Percentiles rank a stretch among this genome's conserved stretches.
phyloP scores from a whole-genome alignment of 2,329 filamentous ascomycete genomes.

The Cladosporium sp. region DNA sequence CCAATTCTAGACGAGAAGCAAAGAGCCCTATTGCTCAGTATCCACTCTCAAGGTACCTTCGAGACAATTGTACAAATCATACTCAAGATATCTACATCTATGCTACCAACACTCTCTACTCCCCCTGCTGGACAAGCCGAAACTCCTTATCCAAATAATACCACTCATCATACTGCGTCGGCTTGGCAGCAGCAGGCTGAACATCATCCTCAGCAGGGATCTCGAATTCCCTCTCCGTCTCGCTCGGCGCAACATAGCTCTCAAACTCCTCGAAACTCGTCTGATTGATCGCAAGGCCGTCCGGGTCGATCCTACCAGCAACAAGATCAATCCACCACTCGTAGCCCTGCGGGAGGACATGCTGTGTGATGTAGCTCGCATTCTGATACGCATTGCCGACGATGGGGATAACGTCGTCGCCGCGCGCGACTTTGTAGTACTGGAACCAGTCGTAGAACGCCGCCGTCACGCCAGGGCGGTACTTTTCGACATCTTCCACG shows the following conservation, averaged over 20 bases:
- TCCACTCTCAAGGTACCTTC: not conserved
- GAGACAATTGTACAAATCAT: not conserved
- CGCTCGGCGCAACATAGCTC: constrained; percentile 16
- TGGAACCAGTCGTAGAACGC: constrained; percentile 99
- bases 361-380: constrained; percentile 98
- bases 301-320: constrained; percentile 66
- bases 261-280: constrained; percentile 27
- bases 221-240: constrained; percentile 14
- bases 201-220: constrained; percentile 15
- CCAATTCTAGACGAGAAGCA: not conserved
- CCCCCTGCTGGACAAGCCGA: constrained; percentile 22
- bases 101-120: not conserved
- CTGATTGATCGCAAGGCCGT: constrained; percentile 36
- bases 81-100: not conserved
- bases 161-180: constrained; percentile 18
- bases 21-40: not conserved
- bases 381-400: constrained; percentile 99
- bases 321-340: constrained; percentile 98
- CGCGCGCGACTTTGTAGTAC: constrained; percentile 99
- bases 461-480: constrained; percentile 91
- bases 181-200: constrained; percentile 10
- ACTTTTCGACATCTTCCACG: constrained; percentile 97
- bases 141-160: constrained; percentile 17
- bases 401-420: constrained; percentile 99
- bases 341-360: constrained; percentile 90